phyloP scores from a whole-genome alignment of 176 grass and related monocot species.

The Oryza australiensis region DNA sequence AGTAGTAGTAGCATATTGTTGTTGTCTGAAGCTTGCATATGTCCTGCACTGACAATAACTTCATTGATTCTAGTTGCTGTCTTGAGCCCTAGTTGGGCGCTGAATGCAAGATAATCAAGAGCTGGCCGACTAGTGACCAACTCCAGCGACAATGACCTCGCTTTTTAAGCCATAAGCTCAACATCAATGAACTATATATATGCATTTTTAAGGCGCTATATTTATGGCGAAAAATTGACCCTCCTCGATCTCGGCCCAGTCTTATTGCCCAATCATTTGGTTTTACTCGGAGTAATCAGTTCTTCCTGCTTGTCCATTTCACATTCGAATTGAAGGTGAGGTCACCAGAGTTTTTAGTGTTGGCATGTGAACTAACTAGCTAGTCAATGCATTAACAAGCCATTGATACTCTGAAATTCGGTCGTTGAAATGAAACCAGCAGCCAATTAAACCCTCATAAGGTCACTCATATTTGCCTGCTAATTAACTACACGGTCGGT shows the following conservation, averaged over 20 bases:
- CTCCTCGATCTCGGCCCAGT: not conserved
- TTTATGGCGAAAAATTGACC: constrained; percentile 28
- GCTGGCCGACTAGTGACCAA: constrained; percentile 30
- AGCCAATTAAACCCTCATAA: not conserved
- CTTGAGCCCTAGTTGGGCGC: constrained; percentile 17
- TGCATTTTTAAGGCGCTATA: constrained; percentile 31
- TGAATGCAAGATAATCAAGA: constrained; percentile 18
- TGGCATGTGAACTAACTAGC: not conserved
- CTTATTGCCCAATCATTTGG: constrained; percentile 7
- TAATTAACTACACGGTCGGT: not conserved
- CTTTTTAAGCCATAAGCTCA: constrained; percentile 9
- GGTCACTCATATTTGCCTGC: not conserved
- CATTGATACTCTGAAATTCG: not conserved
- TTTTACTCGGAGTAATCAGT: not conserved
- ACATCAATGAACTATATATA: constrained; percentile 28
- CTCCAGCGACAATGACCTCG: constrained; percentile 29
- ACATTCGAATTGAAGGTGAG: constrained; percentile 3
- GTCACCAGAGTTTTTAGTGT: constrained; percentile 3
- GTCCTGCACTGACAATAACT: constrained; percentile 17
- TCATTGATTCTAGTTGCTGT: constrained; percentile 35
- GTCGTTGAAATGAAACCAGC: not conserved
- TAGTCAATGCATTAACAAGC: not conserved
- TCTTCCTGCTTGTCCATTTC: constrained; percentile 15
- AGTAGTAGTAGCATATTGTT: not conserved
- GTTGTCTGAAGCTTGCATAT: not conserved